Conservation (phyloP, 192 early-diverging fungal species). For the Linnemannia hyalina region DNA sequence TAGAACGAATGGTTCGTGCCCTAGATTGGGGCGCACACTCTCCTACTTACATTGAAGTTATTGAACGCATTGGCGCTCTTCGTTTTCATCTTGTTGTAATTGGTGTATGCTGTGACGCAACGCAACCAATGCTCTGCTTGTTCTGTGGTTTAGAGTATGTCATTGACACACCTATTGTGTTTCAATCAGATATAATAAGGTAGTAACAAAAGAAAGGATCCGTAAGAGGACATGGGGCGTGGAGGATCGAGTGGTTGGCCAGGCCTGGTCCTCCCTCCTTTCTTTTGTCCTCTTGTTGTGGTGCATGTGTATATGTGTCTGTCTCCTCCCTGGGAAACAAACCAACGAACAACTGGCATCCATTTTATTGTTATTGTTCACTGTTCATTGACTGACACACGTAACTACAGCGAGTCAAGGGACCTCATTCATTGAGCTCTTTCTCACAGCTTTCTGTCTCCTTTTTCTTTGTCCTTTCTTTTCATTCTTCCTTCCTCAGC, state of each 20-base stretch:
- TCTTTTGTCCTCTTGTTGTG: not conserved
- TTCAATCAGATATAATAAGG: too few relatives aligned
- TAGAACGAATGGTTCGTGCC: too few relatives aligned
- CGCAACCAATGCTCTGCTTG: too few relatives aligned
- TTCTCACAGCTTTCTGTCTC: not conserved
- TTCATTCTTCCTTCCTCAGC: too few relatives aligned
- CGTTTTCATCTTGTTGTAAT: too few relatives aligned
- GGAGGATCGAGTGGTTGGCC: conserved; percentile 4
- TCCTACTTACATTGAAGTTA: too few relatives aligned
- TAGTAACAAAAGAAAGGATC: too few relatives aligned
- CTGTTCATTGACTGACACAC: not conserved
- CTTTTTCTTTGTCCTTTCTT: not conserved
- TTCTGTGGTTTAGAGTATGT: too few relatives aligned
- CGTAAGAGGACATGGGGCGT: not conserved
- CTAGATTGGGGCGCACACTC: too few relatives aligned
- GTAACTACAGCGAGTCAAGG: not conserved
- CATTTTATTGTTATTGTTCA: not conserved
- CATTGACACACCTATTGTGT: too few relatives aligned
- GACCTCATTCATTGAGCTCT: conserved; percentile 2
- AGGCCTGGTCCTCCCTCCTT: not conserved
- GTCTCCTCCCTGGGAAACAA: not conserved
- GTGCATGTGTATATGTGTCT: not conserved
- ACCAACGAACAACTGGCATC: not conserved
- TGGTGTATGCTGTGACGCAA: too few relatives aligned
- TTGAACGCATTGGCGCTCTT: too few relatives aligned